Evolutionary conservation across 805 yeast species (phyloP).

Genomic region (Ogataea nonfermentans): DNA sequence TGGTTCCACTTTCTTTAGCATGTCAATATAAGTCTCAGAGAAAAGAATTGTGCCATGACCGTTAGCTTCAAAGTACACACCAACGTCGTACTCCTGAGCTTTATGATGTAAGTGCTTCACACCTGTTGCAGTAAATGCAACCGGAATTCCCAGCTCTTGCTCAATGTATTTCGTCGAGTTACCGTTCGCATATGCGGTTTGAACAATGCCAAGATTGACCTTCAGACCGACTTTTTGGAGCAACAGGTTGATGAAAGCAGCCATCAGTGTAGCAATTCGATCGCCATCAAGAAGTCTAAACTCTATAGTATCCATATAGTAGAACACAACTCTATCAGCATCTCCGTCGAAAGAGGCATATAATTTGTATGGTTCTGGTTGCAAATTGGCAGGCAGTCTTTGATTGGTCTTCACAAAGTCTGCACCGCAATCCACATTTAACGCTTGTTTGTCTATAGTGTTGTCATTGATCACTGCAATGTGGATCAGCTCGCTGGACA

Average conservation of each 20-base stretch:
- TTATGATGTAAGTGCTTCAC: slow-evolving; percentile 96
- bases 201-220: slow-evolving; percentile 72
- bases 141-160: slow-evolving; percentile 65
- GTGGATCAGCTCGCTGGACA: slow-evolving; percentile 42
- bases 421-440: slow-evolving; percentile 89
- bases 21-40: slow-evolving; percentile 48
- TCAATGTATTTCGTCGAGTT: slow-evolving; percentile 73
- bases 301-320: slow-evolving; percentile 42
- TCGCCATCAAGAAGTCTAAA: slow-evolving; percentile 86
- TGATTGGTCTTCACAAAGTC: slow-evolving; percentile 93
- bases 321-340: slow-evolving; percentile 91
- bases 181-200: slow-evolving; percentile 98
- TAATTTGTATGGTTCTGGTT: slow-evolving; percentile 45
- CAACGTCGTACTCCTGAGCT: slow-evolving; percentile 79
- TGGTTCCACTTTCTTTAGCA: slow-evolving; percentile 38
- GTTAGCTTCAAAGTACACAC: slow-evolving; percentile 96
- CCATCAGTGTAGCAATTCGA: slow-evolving; percentile 83
- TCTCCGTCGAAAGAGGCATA: slow-evolving; percentile 94
- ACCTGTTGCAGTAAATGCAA: slow-evolving; percentile 89
- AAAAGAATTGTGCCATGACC: slow-evolving; percentile 98
- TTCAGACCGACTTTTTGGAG: slow-evolving; percentile 37
- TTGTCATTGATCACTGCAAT: slow-evolving; percentile 51
- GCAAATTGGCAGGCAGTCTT: slow-evolving; percentile 61
- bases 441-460: slow-evolving; percentile 49
- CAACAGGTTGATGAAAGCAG: slow-evolving; percentile 55